These are phyloP conservation scores for Spergularia azorica DNA, from an alignment of 179 eudicot genomes.

Conservation along the genomic window DNA sequence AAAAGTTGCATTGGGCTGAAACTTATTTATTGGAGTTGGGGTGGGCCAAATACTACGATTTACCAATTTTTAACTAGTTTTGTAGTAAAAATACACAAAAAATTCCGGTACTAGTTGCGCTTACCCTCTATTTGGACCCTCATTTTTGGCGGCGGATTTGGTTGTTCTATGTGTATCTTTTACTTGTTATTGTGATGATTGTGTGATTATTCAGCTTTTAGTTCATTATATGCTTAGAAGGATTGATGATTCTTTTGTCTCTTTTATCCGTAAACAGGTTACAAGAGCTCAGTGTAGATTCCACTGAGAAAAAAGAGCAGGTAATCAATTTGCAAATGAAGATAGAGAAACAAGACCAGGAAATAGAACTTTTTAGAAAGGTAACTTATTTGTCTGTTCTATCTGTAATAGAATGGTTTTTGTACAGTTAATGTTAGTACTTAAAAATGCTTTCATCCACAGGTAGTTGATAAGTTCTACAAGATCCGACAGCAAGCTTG, in stretches of 20 bases:
- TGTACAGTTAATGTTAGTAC: not conserved
- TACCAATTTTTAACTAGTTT: too few species aligned
- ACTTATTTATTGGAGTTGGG: too few species aligned
- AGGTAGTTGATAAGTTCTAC: conserved; percentile 80
- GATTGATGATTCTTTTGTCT: not conserved
- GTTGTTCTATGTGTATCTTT: too few species aligned
- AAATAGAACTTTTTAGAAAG: conserved; percentile 63
- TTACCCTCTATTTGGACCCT: too few species aligned
- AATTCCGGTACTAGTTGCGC: too few species aligned
- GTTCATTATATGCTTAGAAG: not conserved
- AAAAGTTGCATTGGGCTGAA: too few species aligned
- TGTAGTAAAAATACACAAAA: too few species aligned
- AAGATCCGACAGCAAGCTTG: conserved; percentile 56
- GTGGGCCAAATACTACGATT: too few species aligned
- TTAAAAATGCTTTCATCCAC: conserved; percentile 18
- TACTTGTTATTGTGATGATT: not conserved
- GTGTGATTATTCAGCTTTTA: conserved; percentile 3
- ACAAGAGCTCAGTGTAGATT: conserved; percentile 59
- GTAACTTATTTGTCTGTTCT: conserved; percentile 31
- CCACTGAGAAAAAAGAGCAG: conserved; percentile 51
- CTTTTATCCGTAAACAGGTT: conserved; percentile 49
- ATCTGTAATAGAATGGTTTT: not conserved
- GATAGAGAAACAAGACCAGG: conserved; percentile 57
- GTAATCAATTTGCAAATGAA: conserved; percentile 44
- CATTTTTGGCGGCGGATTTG: too few species aligned